Evolutionary conservation across 441 rosid species (phyloP).

Genomic region (Adansonia rubrostipa): DNA sequence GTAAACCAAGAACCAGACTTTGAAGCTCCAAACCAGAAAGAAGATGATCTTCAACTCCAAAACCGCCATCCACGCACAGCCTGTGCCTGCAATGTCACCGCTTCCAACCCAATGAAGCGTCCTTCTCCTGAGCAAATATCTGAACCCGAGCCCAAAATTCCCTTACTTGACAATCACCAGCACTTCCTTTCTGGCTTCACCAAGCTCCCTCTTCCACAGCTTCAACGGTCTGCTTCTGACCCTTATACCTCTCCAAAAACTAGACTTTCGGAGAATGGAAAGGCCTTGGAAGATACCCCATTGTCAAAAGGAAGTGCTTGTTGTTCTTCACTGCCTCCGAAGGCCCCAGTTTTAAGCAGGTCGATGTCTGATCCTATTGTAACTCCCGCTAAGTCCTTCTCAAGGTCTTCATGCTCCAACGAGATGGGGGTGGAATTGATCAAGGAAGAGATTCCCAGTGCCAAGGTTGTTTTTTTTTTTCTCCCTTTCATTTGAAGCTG

Average conservation of each 20-base stretch:
- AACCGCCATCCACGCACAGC: slow-evolving; percentile 23
- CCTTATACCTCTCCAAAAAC: slow-evolving; percentile 24
- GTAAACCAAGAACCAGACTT: slow-evolving; percentile 14
- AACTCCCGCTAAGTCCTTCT: slow-evolving; percentile 29
- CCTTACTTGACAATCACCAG: slow-evolving; percentile 23
- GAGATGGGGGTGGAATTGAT: slow-evolving; percentile 4
- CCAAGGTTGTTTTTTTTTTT: slow-evolving; percentile 27
- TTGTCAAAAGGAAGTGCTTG: slow-evolving; percentile 29
- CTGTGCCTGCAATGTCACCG: slow-evolving; percentile 31
- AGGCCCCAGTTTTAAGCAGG: slow-evolving; percentile 29
- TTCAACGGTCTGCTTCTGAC: slow-evolving; percentile 33
- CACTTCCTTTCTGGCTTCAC: slow-evolving; percentile 39
- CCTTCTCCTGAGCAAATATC: slow-evolving; percentile 27
- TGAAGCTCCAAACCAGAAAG: neutral
- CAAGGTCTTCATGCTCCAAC: slow-evolving; percentile 28
- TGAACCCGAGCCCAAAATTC: slow-evolving; percentile 31
- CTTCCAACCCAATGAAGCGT: slow-evolving; percentile 32
- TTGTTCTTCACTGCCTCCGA: slow-evolving; percentile 37
- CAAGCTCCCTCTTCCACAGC: slow-evolving; percentile 38
- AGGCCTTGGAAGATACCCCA: slow-evolving; percentile 6
- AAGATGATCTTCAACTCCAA: slow-evolving; percentile 2
- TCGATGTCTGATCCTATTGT: slow-evolving; percentile 36
- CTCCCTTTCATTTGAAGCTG: neutral
- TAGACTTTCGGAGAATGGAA: slow-evolving; percentile 18
- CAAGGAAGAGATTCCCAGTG: slow-evolving; percentile 35